Percentiles rank a stretch among this genome's conserved stretches.
Conservation (phyloP, 2,329 filamentous ascomycete genomes). For the Pyrenochaeta sp. region DNA sequence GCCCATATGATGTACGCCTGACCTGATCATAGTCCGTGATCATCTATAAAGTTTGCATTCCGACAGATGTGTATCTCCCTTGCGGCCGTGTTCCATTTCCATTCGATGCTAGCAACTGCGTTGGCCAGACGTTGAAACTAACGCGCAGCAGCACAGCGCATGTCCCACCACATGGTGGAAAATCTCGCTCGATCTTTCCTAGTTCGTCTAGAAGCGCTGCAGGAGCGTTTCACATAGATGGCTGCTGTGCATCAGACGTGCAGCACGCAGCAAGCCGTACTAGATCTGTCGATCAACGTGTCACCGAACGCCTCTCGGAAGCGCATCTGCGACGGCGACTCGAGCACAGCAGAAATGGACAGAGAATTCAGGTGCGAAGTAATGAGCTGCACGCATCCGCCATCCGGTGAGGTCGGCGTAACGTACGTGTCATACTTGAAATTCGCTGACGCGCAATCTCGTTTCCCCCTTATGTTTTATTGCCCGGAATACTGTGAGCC, state of each 20-base stretch:
- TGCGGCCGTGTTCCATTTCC: constrained; percentile 24
- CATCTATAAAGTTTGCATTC: constrained; percentile 12
- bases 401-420: constrained; percentile 9
- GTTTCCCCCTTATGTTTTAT: constrained; percentile 11
- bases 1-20: constrained; percentile 6
- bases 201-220: constrained; percentile 25
- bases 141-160: constrained; percentile 16
- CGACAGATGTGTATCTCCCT: constrained; percentile 18
- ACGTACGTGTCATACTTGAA: constrained; percentile 16
- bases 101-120: constrained; percentile 11
- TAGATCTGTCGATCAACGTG: constrained; percentile 33
- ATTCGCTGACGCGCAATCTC: constrained; percentile 7
- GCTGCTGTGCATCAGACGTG: constrained; percentile 21
- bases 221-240: constrained; percentile 19
- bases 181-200: constrained; percentile 31
- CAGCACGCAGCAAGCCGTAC: constrained; percentile 28
- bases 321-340: constrained; percentile 18
- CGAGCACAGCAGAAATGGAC: constrained; percentile 31
- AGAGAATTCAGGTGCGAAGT: constrained; percentile 24
- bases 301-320: constrained; percentile 38
- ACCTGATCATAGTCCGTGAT: constrained; percentile 4
- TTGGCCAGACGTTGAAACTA: constrained; percentile 31
- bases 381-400: constrained; percentile 16
- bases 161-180: constrained; percentile 14
- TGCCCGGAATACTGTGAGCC: constrained; percentile 26